These are phyloP conservation scores for Aspergillus pseudotamarii DNA, from an alignment of 2,329 filamentous ascomycete genomes.

Conservation along the genomic window DNA sequence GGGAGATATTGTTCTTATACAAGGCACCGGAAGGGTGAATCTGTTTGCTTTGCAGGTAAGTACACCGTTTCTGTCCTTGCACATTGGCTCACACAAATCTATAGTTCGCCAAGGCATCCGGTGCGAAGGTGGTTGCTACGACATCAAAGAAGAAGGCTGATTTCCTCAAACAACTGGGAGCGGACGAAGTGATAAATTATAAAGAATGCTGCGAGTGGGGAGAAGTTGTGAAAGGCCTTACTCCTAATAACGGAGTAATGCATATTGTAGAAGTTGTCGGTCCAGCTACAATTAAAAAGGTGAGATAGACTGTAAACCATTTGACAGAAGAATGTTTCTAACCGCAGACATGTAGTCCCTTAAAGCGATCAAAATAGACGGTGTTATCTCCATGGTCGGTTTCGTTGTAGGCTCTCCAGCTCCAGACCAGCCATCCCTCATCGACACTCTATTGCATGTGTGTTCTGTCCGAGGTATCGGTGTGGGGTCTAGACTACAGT, in stretches of 20 bases:
- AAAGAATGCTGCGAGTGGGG: slow-evolving; percentile 57
- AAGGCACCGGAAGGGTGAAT: slow-evolving; percentile 62
- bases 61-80: too few relatives aligned
- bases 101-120: slow-evolving; percentile 45
- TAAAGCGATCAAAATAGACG: neutral
- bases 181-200: slow-evolving; percentile 60
- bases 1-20: slow-evolving; percentile 56
- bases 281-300: neutral
- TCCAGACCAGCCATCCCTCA: neutral
- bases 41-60: too few relatives aligned
- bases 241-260: slow-evolving; percentile 11
- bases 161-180: slow-evolving; percentile 54
- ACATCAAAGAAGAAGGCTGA: slow-evolving; percentile 56
- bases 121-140: slow-evolving; percentile 57
- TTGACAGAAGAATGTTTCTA: too few relatives aligned
- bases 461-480: neutral
- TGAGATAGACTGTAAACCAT: too few relatives aligned
- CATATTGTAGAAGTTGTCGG: neutral
- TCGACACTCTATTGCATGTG: too few relatives aligned
- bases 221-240: slow-evolving; percentile 66
- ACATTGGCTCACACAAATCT: neutral
- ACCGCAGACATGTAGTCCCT: neutral
- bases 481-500: neutral
- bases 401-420: neutral
- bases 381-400: neutral